phyloP scores from a whole-genome alignment of 2,329 filamentous ascomycete species.

The Leptographium flavum region DNA sequence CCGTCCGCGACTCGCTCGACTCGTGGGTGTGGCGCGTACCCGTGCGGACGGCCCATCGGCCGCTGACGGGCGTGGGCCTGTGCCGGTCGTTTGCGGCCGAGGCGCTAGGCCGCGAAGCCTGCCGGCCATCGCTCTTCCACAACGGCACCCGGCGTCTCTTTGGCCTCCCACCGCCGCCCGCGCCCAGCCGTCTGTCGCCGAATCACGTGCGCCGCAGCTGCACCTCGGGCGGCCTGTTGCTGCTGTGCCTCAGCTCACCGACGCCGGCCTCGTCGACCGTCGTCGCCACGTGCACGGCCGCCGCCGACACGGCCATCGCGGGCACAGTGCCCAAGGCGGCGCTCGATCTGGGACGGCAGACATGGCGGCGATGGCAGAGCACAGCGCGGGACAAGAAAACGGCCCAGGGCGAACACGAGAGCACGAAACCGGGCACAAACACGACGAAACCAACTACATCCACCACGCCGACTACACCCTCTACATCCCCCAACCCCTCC shows the following conservation, averaged over 20 bases:
- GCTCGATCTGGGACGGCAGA: neutral
- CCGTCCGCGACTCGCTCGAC: constrained; percentile 17
- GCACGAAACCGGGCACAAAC: constrained; percentile 1
- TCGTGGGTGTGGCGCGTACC: constrained; percentile 2
- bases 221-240: constrained; percentile 38
- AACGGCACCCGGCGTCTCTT: constrained; percentile 4
- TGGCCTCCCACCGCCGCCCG: neutral
- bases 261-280: constrained; percentile 23
- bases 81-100: constrained; percentile 4
- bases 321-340: constrained; percentile 13
- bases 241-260: constrained; percentile 29
- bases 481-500: too few relatives aligned
- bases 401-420: neutral
- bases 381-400: too few relatives aligned
- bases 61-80: constrained; percentile 4
- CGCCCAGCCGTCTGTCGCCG: constrained; percentile 13
- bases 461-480: constrained; percentile 11
- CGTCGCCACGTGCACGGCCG: constrained; percentile 24
- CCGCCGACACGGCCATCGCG: constrained; percentile 20
- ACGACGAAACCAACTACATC: too few relatives aligned
- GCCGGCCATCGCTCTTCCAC: constrained; percentile 3
- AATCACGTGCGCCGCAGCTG: constrained; percentile 33
- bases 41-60: neutral
- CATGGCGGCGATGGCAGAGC: constrained; percentile 2
- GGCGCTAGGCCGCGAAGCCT: neutral